A percentile compares a stretch with the other conserved stretches of the same genome.
Evolutionary conservation across 441 rosid genomes (phyloP).

Genomic region (Biscutella auriculata): DNA sequence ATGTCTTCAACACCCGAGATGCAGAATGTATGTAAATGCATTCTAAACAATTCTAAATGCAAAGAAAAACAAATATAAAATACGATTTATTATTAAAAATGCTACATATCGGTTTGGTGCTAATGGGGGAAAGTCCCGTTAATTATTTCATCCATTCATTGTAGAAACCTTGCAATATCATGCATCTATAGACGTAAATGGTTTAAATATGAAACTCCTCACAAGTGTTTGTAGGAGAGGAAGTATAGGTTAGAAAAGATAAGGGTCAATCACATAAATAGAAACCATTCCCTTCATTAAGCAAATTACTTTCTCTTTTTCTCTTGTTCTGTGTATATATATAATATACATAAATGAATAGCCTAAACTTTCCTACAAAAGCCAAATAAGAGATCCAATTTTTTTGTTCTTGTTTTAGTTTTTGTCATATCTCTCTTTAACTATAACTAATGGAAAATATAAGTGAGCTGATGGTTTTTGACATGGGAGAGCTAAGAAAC

Average conservation of each 20-base stretch:
- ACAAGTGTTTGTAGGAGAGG: constrained; percentile 27
- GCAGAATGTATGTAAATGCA: no score
- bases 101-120: no score
- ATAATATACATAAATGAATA: background rate
- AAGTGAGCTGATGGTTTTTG: constrained; percentile 30
- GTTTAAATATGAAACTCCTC: constrained; percentile 6
- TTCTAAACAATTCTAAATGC: no score
- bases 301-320: constrained; percentile 12
- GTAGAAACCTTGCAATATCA: background rate
- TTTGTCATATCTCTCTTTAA: background rate
- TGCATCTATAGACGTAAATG: background rate
- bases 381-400: background rate
- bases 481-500: constrained; percentile 39
- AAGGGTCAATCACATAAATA: constrained; percentile 21
- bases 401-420: background rate
- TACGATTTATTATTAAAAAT: no score
- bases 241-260: constrained; percentile 21
- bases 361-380: constrained; percentile 6
- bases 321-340: background rate
- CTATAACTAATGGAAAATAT: constrained; percentile 36
- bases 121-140: background rate
- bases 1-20: no score
- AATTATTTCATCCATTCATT: background rate
- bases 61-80: no score
- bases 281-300: constrained; percentile 21